Conservation (phyloP, 331 rosid species). For the Telfairia occidentalis region DNA sequence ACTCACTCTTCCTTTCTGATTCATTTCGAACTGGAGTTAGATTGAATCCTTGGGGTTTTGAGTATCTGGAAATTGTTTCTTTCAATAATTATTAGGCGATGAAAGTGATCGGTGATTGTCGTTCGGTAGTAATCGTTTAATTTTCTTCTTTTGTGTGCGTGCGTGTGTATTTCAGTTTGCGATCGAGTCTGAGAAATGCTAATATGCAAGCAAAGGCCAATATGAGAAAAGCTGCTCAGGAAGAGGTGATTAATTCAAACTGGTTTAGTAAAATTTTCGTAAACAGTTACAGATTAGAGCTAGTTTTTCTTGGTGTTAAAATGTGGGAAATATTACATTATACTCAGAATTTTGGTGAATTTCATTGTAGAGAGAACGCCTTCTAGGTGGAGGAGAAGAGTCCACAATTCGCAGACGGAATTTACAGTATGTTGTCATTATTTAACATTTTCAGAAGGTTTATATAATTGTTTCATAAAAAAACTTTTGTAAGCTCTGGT, state of each 20-base stretch:
- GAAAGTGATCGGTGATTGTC: background rate
- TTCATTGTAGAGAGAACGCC: constrained; percentile 62
- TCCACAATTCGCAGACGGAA: constrained; percentile 80
- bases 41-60: background rate
- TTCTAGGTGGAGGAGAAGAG: constrained; percentile 84
- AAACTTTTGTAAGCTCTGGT: background rate
- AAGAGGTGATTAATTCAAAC: constrained; percentile 39
- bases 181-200: constrained; percentile 64
- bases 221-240: constrained; percentile 66
- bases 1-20: background rate
- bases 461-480: background rate
- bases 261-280: background rate
- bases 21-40: background rate
- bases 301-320: background rate
- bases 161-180: constrained; percentile 31
- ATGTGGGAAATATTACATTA: background rate
- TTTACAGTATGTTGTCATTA: constrained; percentile 60
- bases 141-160: background rate
- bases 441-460: background rate
- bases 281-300: background rate
- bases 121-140: background rate
- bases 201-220: constrained; percentile 78
- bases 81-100: background rate
- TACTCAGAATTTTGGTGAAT: constrained; percentile 1
- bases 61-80: background rate